phyloP scores from a whole-genome alignment of 805 yeast genomes.

The Scheffersomyces ergatensis region DNA sequence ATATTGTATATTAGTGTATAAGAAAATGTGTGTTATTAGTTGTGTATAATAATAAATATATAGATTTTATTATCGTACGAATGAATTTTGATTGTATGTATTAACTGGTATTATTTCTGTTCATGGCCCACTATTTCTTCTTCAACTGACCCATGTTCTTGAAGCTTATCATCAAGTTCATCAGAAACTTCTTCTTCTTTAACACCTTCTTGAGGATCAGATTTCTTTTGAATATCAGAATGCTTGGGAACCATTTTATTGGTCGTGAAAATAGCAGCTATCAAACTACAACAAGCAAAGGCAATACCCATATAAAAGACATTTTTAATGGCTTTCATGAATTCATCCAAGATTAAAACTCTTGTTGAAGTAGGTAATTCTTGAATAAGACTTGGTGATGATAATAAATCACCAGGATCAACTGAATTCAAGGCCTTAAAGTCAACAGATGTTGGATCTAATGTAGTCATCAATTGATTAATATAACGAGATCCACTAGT shows the following conservation, averaged over 20 bases:
- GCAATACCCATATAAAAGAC: conserved; percentile 42
- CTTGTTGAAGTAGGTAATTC: conserved; percentile 19
- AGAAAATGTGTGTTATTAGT: neutral
- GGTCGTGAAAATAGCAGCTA: conserved; percentile 36
- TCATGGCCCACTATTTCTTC: neutral
- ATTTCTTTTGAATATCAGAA: conserved; percentile 13
- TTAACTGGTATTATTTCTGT: too few relatives aligned
- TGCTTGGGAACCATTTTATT: conserved; percentile 40
- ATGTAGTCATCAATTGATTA: conserved; percentile 2
- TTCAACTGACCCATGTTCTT: neutral
- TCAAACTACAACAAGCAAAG: conserved; percentile 25
- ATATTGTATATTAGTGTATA: conserved; percentile 7
- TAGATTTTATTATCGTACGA: too few relatives aligned
- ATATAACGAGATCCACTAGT: conserved; percentile 17
- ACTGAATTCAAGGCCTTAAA: conserved; percentile 11
- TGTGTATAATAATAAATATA: too few relatives aligned
- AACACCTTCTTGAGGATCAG: conserved; percentile 6
- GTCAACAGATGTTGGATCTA: conserved; percentile 9
- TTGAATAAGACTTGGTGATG: conserved; percentile 26
- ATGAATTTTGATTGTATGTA: too few relatives aligned
- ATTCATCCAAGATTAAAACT: conserved; percentile 21
- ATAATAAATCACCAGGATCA: conserved; percentile 14
- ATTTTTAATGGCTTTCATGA: conserved; percentile 38
- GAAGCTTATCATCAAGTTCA: neutral
- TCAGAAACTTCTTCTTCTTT: neutral